Conservation (phyloP, 2,329 filamentous ascomycete species). For the Cadophora sp. region DNA sequence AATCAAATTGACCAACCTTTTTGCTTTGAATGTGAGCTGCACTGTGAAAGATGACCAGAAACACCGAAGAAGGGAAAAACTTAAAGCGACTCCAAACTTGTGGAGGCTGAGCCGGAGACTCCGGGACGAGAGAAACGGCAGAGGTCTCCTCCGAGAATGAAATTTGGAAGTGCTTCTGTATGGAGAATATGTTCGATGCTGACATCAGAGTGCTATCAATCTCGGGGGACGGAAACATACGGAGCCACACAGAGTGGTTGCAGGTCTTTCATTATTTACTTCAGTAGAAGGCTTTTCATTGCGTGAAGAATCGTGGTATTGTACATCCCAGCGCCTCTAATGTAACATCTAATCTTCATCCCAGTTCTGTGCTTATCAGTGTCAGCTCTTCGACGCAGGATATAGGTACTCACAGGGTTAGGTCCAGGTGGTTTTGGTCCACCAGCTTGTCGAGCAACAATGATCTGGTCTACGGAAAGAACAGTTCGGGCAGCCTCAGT, state of each 20-base stretch:
- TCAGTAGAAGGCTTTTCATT: slow-evolving; percentile 1
- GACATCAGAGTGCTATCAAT: not conserved
- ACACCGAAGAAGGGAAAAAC: too few species aligned
- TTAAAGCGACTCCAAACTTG: too few species aligned
- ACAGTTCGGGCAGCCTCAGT: slow-evolving; percentile 95
- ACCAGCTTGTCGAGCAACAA: slow-evolving; percentile 95
- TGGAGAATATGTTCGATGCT: too few species aligned
- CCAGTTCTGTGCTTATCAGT: slow-evolving; percentile 45
- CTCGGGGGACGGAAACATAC: not conserved
- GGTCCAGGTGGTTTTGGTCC: slow-evolving; percentile 96
- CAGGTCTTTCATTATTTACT: not conserved
- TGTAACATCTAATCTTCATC: slow-evolving; percentile 47
- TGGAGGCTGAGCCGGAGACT: too few species aligned
- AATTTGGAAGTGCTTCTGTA: too few species aligned
- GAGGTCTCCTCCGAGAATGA: too few species aligned
- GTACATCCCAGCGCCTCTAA: slow-evolving; percentile 40
- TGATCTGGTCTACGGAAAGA: slow-evolving; percentile 97
- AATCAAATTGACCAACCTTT: not conserved
- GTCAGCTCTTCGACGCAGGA: not conserved
- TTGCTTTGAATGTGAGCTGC: too few species aligned
- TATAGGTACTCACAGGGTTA: slow-evolving; percentile 64
- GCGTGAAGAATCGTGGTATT: slow-evolving; percentile 37
- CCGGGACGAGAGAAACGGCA: too few species aligned
- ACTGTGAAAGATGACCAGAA: too few species aligned
- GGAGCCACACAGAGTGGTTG: not conserved